Percentiles rank a stretch among this genome's conserved stretches.
These are phyloP conservation scores for Sporothrix phasma DNA, from an alignment of 2,329 filamentous ascomycete species.

Conservation along the genomic window DNA sequence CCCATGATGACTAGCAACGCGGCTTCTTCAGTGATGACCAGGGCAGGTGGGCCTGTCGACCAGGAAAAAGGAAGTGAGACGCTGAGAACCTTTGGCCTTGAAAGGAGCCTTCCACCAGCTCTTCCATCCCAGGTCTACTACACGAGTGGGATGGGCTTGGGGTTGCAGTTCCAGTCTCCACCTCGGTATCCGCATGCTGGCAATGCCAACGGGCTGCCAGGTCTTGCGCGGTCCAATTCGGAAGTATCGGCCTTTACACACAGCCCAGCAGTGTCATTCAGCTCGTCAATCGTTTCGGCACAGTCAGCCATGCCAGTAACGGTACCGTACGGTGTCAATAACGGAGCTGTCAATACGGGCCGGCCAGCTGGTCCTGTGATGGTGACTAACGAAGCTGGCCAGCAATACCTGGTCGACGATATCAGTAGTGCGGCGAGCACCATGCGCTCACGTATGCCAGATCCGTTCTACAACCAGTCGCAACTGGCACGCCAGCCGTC, in stretches of 20 bases:
- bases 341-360: neutral
- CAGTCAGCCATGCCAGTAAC: slow-evolving; percentile 17
- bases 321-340: neutral
- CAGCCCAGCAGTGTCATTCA: slow-evolving; percentile 22
- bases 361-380: neutral
- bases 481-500: slow-evolving; percentile 30
- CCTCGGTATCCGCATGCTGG: neutral
- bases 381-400: neutral
- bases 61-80: slow-evolving; percentile 6
- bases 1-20: slow-evolving; percentile 2
- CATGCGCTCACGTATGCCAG: slow-evolving; percentile 28
- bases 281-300: slow-evolving; percentile 22
- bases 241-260: slow-evolving; percentile 19
- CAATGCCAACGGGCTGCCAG: neutral
- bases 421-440: slow-evolving; percentile 20
- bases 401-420: neutral
- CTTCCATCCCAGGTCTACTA: slow-evolving; percentile 13
- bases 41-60: neutral
- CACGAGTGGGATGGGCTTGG: slow-evolving; percentile 21
- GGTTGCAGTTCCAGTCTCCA: slow-evolving; percentile 16
- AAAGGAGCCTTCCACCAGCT: slow-evolving; percentile 1
- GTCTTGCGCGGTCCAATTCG: slow-evolving; percentile 10
- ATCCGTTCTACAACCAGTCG: slow-evolving; percentile 32
- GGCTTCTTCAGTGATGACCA: neutral
- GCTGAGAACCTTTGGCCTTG: slow-evolving; percentile 5